Percentiles rank a stretch among this genome's conserved stretches.
Evolutionary conservation across 208 protist species (phyloP).

Genomic region (Crithidia expoeki): DNA sequence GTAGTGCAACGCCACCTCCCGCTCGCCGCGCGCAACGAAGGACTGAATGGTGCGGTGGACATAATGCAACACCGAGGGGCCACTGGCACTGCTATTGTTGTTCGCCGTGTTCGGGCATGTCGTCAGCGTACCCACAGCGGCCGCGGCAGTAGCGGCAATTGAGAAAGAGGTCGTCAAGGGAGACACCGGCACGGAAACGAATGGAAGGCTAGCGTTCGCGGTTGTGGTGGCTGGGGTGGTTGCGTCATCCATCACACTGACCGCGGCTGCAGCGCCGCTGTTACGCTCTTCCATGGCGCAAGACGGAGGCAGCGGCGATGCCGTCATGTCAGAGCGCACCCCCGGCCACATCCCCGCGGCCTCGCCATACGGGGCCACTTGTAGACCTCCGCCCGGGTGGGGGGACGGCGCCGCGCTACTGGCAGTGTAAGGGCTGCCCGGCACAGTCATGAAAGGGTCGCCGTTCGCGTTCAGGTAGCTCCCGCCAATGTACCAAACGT

Average conservation of each 20-base stretch:
- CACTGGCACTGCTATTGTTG: not conserved
- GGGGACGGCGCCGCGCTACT: constrained; percentile 10
- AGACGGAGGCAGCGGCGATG: constrained; percentile 14
- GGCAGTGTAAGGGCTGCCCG: not conserved
- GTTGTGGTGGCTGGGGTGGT: constrained; percentile 2
- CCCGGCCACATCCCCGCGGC: constrained; percentile 2
- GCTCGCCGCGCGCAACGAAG: constrained; percentile 57
- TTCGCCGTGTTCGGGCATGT: constrained; percentile 9
- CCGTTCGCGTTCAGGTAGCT: constrained; percentile 16
- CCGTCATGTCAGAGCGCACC: not conserved
- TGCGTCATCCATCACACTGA: not conserved
- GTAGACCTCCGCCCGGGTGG: constrained; percentile 1
- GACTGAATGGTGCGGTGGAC: constrained; percentile 50
- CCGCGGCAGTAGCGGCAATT: not conserved
- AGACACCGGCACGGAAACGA: not conserved
- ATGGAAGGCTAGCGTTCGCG: not conserved
- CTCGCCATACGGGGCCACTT: not conserved
- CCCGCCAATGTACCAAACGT: constrained; percentile 27
- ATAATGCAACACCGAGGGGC: constrained; percentile 18
- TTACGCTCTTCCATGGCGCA: constrained; percentile 22
- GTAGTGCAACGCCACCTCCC: constrained; percentile 65
- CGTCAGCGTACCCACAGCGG: not conserved
- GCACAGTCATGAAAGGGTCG: constrained; percentile 4
- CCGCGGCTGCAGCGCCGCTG: not conserved
- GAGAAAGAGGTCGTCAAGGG: constrained; percentile 4